These are phyloP conservation scores for Cornus controversa DNA, from an alignment of 148 eudicot genomes.

Conservation along the genomic window DNA sequence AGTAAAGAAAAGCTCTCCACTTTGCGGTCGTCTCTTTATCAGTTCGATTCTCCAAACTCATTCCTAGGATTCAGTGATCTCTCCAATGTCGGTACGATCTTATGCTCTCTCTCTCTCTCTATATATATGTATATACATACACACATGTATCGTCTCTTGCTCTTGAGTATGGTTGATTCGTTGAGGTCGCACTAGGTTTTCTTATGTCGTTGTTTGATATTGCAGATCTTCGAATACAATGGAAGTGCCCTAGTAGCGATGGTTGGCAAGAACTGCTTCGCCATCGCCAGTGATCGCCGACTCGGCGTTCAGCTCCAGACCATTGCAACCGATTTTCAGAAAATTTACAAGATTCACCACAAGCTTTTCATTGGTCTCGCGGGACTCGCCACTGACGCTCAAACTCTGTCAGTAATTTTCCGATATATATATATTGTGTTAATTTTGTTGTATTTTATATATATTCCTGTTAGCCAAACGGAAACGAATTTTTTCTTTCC, in stretches of 20 bases:
- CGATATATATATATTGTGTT: not conserved
- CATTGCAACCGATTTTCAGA: constrained; percentile 89
- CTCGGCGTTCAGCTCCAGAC: constrained; percentile 96
- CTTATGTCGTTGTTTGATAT: not conserved
- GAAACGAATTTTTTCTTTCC: not conserved
- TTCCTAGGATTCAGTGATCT: not conserved
- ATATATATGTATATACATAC: no score
- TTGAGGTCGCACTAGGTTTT: not conserved
- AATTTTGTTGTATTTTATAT: no score
- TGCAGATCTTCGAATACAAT: constrained; percentile 97
- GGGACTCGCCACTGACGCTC: constrained; percentile 82
- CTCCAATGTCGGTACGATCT: constrained; percentile 21
- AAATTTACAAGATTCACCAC: constrained; percentile 63
- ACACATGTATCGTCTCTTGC: not conserved
- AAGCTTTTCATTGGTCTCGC: constrained; percentile 84
- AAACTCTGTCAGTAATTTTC: constrained; percentile 58
- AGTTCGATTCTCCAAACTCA: not conserved
- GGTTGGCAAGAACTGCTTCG: constrained; percentile 96
- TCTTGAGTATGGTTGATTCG: constrained; percentile 1
- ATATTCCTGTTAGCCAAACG: no score
- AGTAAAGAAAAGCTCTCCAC: no score
- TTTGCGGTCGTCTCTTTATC: no score
- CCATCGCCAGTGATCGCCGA: constrained; percentile 87
- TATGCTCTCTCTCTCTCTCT: not conserved
- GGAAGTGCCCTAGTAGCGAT: constrained; percentile 94